Evolutionary conservation across 1,284 basidiomycete species (phyloP), one percentile per base, ranked within the genome.

Genomic region (Polyporus tsugae): DNA sequence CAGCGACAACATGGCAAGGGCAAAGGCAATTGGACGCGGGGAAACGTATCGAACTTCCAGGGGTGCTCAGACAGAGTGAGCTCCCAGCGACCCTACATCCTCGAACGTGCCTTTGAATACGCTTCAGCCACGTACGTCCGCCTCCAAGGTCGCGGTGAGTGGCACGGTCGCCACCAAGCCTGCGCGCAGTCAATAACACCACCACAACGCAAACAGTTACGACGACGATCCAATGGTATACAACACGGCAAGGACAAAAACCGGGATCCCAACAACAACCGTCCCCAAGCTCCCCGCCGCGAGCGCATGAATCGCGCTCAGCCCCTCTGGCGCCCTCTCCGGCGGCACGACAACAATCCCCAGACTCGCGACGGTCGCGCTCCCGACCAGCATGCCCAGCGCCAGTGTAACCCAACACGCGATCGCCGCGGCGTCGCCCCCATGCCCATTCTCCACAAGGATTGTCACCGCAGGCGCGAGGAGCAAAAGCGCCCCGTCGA

Each of bases 241-340:
- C 53, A 35, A 9, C 29, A 33, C 33, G 33, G 33, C 19, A 1
- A 57, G 13, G 1, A 57, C 33, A 29, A 57, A 57, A 57, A 57
- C 17, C 49, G 49, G 49, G 6, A 53, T 53, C 25, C 49, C 49
- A 7, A 29, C 49, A 1, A 57, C 13, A 7, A 57, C 33, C 53
- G 53, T 57, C 53, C 53, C 33, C 53, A 36, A 36, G 33, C 53
- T 9, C 53, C 53, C 53, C 53, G 53, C 53, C 2, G 53, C 53
- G 33, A 36, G 33, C 17, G 33, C 33, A 35, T 57, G 53, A 35
- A 19, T 9, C 53, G 33, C 53, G 53, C 53, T 17, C 53, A 36
- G 53, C 33, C 33, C 53, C 53, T 57, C 33, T 33, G 53, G 53
- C 17, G 53, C 53, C 15, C 25, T 10, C 17, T 57, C 15, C 53